Evolutionary conservation across 1,284 basidiomycete species (phyloP), one percentile per base, ranked within the genome.

Genomic region (Rhodotorula sp.): DNA sequence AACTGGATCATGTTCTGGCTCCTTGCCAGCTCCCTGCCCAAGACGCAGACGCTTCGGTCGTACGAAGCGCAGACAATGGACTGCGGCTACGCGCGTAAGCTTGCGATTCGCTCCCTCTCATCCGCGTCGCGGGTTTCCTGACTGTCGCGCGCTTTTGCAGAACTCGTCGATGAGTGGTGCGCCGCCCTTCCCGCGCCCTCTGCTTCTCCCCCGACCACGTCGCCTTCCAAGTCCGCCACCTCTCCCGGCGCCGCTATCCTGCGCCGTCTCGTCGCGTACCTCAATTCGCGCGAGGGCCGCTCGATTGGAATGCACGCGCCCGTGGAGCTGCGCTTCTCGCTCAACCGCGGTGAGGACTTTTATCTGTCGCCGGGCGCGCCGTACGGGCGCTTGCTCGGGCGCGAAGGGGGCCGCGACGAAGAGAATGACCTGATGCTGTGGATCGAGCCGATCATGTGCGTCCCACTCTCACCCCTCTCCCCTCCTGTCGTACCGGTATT

Each of bases 131-230:
- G 1, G 16, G 34, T 3, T 13, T 53, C 44, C 58, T 50, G 27
- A 50, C 41, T 14, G 7, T 19, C 23, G 8, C 54, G 13, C 27
- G 12, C 8, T 3, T 48, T 3, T 16, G 34, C 61, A 64, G 63
- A 66, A 59, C 64, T 66, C 64, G 64, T 59, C 56, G 34, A 66
- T 49, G 64, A 66, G 27, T 66, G 64, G 64, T 34, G 42, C 44
- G 49, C 48, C 23, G 49, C 64, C 12, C 49, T 66, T 19, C 64
- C 57, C 41, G 27, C 54, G 4, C 63, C 63, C 13, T 34, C 34
- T 34, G 2, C 34, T 34, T 5, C 34, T 34, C 34, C 34, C 5
- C 5, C 34, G 5, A 5, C 5, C 34, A 34, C 34, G 34, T 34
- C 34, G 5, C 5, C 34, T 2, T 34, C 34, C 34, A 34, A 34